Percentiles rank a stretch among this genome's conserved stretches.
These are phyloP conservation scores for Filosporella fistucella DNA, from an alignment of 495 filamentous ascomycete species.

Conservation along the genomic window DNA sequence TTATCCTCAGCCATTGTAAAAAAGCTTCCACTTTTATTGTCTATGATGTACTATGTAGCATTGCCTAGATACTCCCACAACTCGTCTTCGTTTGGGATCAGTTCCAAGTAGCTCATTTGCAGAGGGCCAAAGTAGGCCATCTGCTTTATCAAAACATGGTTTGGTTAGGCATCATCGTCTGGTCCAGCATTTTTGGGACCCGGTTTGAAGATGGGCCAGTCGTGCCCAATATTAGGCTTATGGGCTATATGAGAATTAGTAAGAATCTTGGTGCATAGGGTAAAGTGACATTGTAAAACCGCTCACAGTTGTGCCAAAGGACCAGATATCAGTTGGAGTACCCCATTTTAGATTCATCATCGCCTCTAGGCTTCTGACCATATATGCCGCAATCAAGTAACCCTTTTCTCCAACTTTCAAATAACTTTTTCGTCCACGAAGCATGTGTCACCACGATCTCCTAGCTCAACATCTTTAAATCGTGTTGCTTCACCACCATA, in stretches of 20 bases:
- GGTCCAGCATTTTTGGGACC: constrained; percentile 11
- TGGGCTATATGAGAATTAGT: constrained; percentile 31
- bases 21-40: constrained; percentile 10
- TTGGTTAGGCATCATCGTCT: constrained; percentile 15
- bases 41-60: constrained; percentile 18
- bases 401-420: constrained; percentile 28
- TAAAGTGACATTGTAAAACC: background rate
- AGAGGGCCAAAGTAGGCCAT: constrained; percentile 16
- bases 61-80: constrained; percentile 13
- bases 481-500: constrained; percentile 25
- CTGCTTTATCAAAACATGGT: constrained; percentile 15
- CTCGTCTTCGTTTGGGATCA: constrained; percentile 18
- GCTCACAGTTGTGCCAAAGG: constrained; percentile 34
- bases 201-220: constrained; percentile 20
- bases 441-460: constrained; percentile 34
- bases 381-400: constrained; percentile 31
- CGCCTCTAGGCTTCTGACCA: constrained; percentile 38
- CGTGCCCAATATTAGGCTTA: constrained; percentile 20
- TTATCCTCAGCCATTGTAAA: constrained; percentile 14
- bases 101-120: constrained; percentile 11
- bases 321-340: constrained; percentile 40
- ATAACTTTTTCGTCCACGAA: constrained; percentile 27
- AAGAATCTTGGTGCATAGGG: background rate
- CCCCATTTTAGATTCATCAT: constrained; percentile 30
- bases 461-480: constrained; percentile 35